Conservation (phyloP, 164 flowering plant species). For the Vitis vinifera region DNA sequence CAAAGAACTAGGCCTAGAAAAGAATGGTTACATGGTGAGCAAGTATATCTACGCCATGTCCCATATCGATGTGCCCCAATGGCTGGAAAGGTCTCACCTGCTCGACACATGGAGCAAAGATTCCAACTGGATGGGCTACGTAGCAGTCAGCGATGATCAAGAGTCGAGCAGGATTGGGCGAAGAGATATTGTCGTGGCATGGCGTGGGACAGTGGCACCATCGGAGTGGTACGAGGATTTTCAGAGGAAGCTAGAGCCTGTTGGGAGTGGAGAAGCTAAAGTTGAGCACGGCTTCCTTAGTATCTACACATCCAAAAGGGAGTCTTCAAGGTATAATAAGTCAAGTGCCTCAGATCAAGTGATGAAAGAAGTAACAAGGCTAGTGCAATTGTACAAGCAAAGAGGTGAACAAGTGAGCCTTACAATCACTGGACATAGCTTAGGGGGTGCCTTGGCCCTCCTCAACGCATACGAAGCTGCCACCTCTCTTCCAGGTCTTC, state of each 20-base stretch:
- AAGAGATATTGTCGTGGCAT: slow-evolving; percentile 64
- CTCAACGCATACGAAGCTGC: slow-evolving; percentile 37
- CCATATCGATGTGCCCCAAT: slow-evolving; percentile 46
- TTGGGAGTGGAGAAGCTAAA: slow-evolving; percentile 33
- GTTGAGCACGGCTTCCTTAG: slow-evolving; percentile 52
- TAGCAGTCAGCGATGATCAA: slow-evolving; percentile 55
- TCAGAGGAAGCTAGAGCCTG: slow-evolving; percentile 35
- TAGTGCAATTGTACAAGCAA: slow-evolving; percentile 23
- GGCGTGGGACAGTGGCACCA: slow-evolving; percentile 68
- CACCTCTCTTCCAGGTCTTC: slow-evolving; percentile 20
- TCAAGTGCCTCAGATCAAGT: slow-evolving; percentile 55
- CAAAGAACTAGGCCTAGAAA: slow-evolving; percentile 33
- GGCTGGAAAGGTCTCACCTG: slow-evolving; percentile 44
- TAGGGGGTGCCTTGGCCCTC: slow-evolving; percentile 39
- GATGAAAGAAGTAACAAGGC: slow-evolving; percentile 34
- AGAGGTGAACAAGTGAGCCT: slow-evolving; percentile 46
- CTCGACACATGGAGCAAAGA: slow-evolving; percentile 54
- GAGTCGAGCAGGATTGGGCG: slow-evolving; percentile 57
- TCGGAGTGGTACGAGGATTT: slow-evolving; percentile 61
- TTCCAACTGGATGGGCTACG: slow-evolving; percentile 78
- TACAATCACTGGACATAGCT: slow-evolving; percentile 57
- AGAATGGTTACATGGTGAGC: slow-evolving; percentile 47
- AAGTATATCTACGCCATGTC: slow-evolving; percentile 71
- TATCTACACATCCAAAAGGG: slow-evolving; percentile 40
- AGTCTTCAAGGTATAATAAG: slow-evolving; percentile 38